Base-by-base conservation (phyloP, 2,329 filamentous ascomycete species). In the Exserohilum rostratum region DNA sequence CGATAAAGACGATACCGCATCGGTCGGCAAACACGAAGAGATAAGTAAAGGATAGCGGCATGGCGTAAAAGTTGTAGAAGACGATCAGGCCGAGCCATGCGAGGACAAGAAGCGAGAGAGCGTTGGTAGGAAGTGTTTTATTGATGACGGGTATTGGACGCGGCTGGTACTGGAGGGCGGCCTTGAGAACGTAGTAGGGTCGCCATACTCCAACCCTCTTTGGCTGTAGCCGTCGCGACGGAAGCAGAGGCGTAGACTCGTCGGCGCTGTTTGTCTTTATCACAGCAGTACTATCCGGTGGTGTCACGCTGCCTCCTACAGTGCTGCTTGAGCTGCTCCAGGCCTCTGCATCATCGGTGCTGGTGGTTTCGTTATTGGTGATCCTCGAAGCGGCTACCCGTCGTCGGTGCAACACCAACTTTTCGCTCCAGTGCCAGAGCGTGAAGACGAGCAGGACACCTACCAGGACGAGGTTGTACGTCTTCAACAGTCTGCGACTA, bases 11-110 rank as follows among this genome's bases (percentile, higher is more conserved):
- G 37, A 82, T 76, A 5, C 83, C 84, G 33, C 82, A 79, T 27
- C 85, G 78, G 64, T 87, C 85, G 53, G 83, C 82, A 43, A 87
- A 81, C 48, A 84, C 78, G 67, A 87, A 85, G 50, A 84, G 75
- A 64, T 80, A 80, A 42, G 76, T 70, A n/a, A 78, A 60, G 11
- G 76, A 74, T 15, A 84, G 67, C 0, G 81, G 78, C 29, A 83
- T 78, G 51, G 71, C 72, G 69, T 82, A 87, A 54, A 87, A 66
- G 29, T 83, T 79, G 67, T 84, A 86, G 68, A 87, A 87, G 25
- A 83, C 34, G 57, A 86, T 87, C 9, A 88, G 67, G 6, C 66
- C 77, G 5, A 86, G 40, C 69, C 85, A 84, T 7, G 74, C 64
- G 4, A 82, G 54, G 31, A 88, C 75, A 44, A 83, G 72, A 5